A percentile compares a stretch with the other conserved stretches of the same genome.
These are phyloP conservation scores for Candida patagonica DNA, from an alignment of 805 yeast species.

Conservation along the genomic window DNA sequence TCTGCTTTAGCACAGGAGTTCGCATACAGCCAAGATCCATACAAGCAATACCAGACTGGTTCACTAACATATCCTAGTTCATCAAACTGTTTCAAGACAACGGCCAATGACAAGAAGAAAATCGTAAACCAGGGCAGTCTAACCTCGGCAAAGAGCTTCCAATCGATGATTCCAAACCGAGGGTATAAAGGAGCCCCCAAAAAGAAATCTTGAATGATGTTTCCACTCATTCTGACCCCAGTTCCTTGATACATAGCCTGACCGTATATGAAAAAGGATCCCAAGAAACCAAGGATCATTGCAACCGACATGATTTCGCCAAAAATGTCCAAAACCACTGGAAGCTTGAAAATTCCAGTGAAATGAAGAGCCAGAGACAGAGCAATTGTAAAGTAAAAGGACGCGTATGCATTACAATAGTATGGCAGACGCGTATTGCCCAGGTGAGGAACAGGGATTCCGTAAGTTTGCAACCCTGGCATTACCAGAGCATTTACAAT, in stretches of 20 bases:
- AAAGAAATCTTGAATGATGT: constrained; percentile 80
- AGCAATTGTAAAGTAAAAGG: constrained; percentile 62
- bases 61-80: constrained; percentile 69
- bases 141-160: constrained; percentile 96
- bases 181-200: constrained; percentile 98
- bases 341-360: constrained; percentile 63
- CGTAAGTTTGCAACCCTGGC: constrained; percentile 93
- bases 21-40: constrained; percentile 91
- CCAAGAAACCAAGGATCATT: constrained; percentile 63
- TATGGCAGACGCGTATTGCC: constrained; percentile 77
- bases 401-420: constrained; percentile 84
- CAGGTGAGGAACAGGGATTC: constrained; percentile 82
- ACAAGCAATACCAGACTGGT: constrained; percentile 60
- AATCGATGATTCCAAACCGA: constrained; percentile 81
- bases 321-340: constrained; percentile 68
- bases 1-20: constrained; percentile 98
- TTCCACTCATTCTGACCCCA: constrained; percentile 87
- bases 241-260: constrained; percentile 61
- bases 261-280: constrained; percentile 62
- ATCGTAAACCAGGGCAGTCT: constrained; percentile 94
- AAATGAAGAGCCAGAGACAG: constrained; percentile 56
- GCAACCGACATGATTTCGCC: constrained; percentile 93
- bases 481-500: constrained; percentile 65
- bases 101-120: constrained; percentile 64
- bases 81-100: constrained; percentile 72